Conservation (phyloP, 1,139 yeast genomes). For the Scheffersomyces titani region DNA sequence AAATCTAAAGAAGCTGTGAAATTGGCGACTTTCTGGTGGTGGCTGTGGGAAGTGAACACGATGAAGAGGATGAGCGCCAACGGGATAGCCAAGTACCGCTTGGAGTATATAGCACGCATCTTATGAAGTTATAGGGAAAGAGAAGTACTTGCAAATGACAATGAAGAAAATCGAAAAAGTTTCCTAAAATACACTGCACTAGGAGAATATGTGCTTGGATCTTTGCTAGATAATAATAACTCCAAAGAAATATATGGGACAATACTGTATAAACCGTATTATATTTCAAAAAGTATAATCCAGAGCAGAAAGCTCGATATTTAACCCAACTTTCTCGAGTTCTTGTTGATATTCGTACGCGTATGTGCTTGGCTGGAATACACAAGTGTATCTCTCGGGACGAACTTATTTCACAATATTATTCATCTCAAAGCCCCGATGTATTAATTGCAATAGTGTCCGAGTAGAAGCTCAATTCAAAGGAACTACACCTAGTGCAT, state of each 20-base stretch:
- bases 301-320: too few relatives aligned
- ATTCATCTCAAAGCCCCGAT: too few relatives aligned
- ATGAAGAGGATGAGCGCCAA: not conserved
- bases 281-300: too few relatives aligned
- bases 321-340: too few relatives aligned
- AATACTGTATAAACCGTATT: too few relatives aligned
- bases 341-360: too few relatives aligned
- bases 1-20: not conserved
- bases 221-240: not conserved
- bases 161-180: not conserved
- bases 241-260: not conserved
- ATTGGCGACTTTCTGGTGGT: not conserved
- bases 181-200: not conserved
- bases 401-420: too few relatives aligned
- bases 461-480: too few relatives aligned
- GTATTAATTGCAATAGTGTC: too few relatives aligned
- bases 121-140: not conserved
- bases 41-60: not conserved
- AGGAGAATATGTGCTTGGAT: not conserved
- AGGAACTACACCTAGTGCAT: too few relatives aligned
- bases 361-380: too few relatives aligned
- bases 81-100: not conserved
- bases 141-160: not conserved
- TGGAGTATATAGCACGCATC: not conserved
- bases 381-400: too few relatives aligned